These are phyloP conservation scores for Actinomortierella ambigua DNA, from an alignment of 371 early-diverging fungal genomes.

Conservation along the genomic window DNA sequence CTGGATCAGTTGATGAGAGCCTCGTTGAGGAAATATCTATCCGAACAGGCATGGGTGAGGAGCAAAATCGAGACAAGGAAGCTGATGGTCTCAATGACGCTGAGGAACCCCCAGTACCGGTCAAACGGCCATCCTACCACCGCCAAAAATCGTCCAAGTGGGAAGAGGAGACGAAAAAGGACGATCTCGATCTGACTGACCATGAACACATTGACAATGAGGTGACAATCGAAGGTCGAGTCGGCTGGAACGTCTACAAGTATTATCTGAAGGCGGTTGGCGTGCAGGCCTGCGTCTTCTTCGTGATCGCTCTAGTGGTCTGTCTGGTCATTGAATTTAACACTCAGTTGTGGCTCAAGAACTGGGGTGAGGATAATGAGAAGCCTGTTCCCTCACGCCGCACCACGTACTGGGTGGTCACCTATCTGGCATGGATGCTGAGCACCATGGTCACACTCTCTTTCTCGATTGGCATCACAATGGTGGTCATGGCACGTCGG, in stretches of 20 bases:
- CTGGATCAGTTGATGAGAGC: not conserved
- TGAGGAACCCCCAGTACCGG: conserved; percentile 65
- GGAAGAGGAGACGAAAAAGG: conserved; percentile 14
- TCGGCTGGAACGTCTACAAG: conserved; percentile 32
- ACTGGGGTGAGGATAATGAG: not conserved
- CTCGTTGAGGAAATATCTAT: not conserved
- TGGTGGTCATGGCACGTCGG: conserved; percentile 17
- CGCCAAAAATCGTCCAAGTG: conserved; percentile 21
- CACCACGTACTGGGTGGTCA: not conserved
- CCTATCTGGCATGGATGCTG: not conserved
- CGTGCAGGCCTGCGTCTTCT: not conserved
- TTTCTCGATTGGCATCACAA: not conserved
- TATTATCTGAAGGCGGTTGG: conserved; percentile 13
- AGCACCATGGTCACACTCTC: not conserved
- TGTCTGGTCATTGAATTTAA: not conserved
- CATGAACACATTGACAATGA: conserved; percentile 15
- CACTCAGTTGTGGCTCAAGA: not conserved
- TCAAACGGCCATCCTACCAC: conserved; percentile 46
- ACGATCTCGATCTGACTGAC: conserved; percentile 12
- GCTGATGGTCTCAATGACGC: not conserved
- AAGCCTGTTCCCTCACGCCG: not conserved
- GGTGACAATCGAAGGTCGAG: conserved; percentile 11
- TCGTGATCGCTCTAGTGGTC: not conserved
- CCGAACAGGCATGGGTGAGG: conserved; percentile 3
- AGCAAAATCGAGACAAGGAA: not conserved